Percentiles rank a stretch among this genome's conserved stretches.
phyloP scores from a whole-genome alignment of 192 early-diverging fungal species.

The Gaertneriomyces sp. region DNA sequence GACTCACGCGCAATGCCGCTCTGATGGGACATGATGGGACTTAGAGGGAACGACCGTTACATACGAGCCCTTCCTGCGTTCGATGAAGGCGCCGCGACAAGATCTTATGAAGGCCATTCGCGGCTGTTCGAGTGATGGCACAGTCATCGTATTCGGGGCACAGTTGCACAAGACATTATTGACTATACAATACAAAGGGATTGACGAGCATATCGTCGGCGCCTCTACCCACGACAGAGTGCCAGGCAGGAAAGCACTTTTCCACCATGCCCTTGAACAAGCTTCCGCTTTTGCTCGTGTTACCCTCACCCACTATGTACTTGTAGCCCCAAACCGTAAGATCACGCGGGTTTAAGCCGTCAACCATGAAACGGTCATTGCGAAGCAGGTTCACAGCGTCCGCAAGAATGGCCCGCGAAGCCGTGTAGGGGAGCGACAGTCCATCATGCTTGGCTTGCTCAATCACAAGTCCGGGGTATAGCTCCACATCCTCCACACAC shows the following conservation, averaged over 20 bases:
- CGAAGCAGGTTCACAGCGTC: slow-evolving; percentile 48
- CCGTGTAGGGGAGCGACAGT: slow-evolving; percentile 43
- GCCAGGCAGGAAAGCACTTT: not conserved
- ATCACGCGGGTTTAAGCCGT: slow-evolving; percentile 44
- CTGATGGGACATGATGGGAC: too few species aligned
- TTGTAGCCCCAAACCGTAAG: slow-evolving; percentile 50
- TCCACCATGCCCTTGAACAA: slow-evolving; percentile 6
- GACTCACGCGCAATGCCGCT: too few species aligned
- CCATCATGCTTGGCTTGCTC: slow-evolving; percentile 42
- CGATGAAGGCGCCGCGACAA: too few species aligned
- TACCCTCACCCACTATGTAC: slow-evolving; percentile 11
- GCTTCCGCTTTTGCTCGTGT: not conserved
- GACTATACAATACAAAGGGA: not conserved
- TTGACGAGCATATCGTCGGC: not conserved
- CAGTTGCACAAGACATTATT: too few species aligned
- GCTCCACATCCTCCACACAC: slow-evolving; percentile 39
- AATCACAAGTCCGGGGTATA: slow-evolving; percentile 50
- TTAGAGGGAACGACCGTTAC: too few species aligned
- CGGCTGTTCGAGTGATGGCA: too few species aligned
- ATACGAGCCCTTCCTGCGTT: too few species aligned
- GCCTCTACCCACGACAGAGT: not conserved
- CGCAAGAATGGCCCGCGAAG: slow-evolving; percentile 42
- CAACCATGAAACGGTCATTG: slow-evolving; percentile 49
- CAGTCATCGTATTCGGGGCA: too few species aligned
- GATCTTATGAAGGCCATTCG: too few species aligned